A percentile compares a stretch with the other conserved stretches of the same genome.
Conservation (phyloP, 495 filamentous ascomycete species). For the Trichoderma virens region DNA sequence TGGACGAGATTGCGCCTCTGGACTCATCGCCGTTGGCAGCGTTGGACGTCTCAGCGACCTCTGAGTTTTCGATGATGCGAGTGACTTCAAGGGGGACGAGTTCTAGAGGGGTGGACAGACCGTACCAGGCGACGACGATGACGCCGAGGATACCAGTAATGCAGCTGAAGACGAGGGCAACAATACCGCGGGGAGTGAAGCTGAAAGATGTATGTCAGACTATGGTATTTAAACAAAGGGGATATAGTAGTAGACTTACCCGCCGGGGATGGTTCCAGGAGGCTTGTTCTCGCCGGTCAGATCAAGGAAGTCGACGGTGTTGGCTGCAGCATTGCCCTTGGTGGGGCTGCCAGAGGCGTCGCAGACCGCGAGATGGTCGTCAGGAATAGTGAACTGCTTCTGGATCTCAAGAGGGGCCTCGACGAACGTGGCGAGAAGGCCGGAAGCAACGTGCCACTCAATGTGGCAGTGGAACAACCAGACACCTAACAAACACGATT, state of each 20-base stretch:
- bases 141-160: constrained; percentile 68
- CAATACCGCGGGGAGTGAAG: constrained; percentile 64
- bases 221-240: neutral
- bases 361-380: constrained; percentile 57
- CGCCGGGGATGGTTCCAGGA: constrained; percentile 51
- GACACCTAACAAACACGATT: constrained; percentile 34
- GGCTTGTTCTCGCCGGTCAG: constrained; percentile 52
- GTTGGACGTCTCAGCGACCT: neutral
- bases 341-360: constrained; percentile 37
- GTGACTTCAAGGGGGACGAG: neutral
- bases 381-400: constrained; percentile 49
- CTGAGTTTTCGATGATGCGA: neutral
- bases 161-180: constrained; percentile 65
- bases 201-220: constrained; percentile 20
- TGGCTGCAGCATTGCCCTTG: constrained; percentile 70
- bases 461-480: constrained; percentile 73
- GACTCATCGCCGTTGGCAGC: neutral
- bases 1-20: neutral
- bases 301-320: constrained; percentile 55
- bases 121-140: constrained; percentile 61
- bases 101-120: constrained; percentile 24
- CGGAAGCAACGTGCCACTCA: constrained; percentile 60
- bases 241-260: constrained; percentile 30
- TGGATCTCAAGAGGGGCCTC: constrained; percentile 55
- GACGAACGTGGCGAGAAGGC: constrained; percentile 62